A percentile compares a stretch with the other conserved stretches of the same genome.
Conservation (phyloP, 2,329 filamentous ascomycete species). For the Cytospora mali region DNA sequence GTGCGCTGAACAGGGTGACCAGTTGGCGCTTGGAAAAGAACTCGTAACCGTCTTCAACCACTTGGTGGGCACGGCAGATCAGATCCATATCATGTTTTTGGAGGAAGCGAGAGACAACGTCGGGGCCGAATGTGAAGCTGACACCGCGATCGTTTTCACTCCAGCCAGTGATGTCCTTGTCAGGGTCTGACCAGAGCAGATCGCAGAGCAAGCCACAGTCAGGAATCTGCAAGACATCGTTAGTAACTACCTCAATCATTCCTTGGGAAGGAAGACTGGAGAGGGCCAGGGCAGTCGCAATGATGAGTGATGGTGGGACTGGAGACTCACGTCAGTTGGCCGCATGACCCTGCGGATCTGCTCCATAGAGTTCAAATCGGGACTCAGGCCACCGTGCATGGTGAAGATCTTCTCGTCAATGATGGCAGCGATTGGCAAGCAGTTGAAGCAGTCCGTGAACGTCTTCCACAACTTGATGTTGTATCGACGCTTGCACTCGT, state of each 20-base stretch:
- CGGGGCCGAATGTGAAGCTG: conserved; percentile 96
- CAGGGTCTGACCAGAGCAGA: conserved; percentile 96
- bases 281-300: not conserved
- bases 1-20: conserved; percentile 95
- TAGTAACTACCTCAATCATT: conserved; percentile 5
- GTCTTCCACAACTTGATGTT: conserved; percentile 99
- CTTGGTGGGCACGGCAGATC: conserved; percentile 97
- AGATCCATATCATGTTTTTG: conserved; percentile 99
- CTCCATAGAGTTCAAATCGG: conserved; percentile 99
- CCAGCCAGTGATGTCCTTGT: conserved; percentile 99
- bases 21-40: conserved; percentile 99
- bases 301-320: conserved; percentile 28
- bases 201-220: conserved; percentile 98
- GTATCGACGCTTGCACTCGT: conserved; percentile 98
- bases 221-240: conserved; percentile 71
- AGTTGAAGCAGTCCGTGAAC: conserved; percentile 99
- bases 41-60: conserved; percentile 98
- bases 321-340: conserved; percentile 85
- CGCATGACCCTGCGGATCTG: conserved; percentile 99
- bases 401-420: conserved; percentile 99
- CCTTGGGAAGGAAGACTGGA: not conserved
- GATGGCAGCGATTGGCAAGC: conserved; percentile 94
- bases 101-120: conserved; percentile 95
- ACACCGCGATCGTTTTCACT: conserved; percentile 98
- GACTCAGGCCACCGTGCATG: conserved; percentile 97